Percentiles rank a stretch among this genome's conserved stretches.
Conservation (phyloP, 352 stramenopile species). For the Globisporangium solare region DNA sequence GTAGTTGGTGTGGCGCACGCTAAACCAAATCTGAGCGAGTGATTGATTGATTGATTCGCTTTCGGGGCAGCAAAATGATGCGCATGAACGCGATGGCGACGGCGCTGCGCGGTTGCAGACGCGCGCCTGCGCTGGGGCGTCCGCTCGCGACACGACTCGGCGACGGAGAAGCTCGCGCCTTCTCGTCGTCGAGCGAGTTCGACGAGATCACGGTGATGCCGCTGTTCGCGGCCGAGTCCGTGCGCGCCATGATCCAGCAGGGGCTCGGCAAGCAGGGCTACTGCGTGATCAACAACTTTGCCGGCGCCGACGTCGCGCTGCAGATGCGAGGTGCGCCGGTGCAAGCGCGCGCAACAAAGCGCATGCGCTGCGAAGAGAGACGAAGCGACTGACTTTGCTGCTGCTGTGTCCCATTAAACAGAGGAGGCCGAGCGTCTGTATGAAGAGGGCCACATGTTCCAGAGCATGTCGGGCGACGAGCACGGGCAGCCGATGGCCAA, state of each 20-base stretch:
- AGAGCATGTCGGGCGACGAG: constrained; percentile 43
- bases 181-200: constrained; percentile 8
- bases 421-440: constrained; percentile 40
- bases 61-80: too few species aligned
- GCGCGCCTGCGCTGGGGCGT: neutral
- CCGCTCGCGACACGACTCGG: neutral
- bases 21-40: too few species aligned
- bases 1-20: too few species aligned
- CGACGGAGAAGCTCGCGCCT: neutral
- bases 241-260: constrained; percentile 33
- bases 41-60: too few species aligned
- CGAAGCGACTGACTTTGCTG: neutral
- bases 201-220: constrained; percentile 38
- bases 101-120: too few species aligned
- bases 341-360: too few species aligned
- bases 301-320: constrained; percentile 27
- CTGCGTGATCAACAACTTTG: constrained; percentile 36
- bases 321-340: constrained; percentile 31
- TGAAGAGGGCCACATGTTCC: constrained; percentile 46
- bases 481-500: constrained; percentile 35
- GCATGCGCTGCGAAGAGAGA: neutral
- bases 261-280: constrained; percentile 35
- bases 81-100: too few species aligned
- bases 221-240: constrained; percentile 29
- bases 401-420: neutral